A percentile compares a stretch with the other conserved stretches of the same genome.
These are phyloP conservation scores for Pterocarpus santalinus DNA, from an alignment of 306 rosid species.

Conservation along the genomic window DNA sequence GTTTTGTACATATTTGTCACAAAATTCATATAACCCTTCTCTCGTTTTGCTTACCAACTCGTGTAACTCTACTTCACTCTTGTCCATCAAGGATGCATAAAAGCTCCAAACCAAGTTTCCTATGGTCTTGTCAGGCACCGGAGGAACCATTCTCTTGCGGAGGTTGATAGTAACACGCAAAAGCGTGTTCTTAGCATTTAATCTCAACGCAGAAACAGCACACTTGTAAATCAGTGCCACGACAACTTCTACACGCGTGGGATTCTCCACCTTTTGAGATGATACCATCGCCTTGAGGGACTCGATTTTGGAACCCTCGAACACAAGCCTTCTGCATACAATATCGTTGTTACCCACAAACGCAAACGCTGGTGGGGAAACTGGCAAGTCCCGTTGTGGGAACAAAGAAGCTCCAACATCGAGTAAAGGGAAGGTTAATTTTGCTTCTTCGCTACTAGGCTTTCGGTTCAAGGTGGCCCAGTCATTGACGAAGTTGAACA, in stretches of 20 bases:
- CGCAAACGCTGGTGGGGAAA: conserved; percentile 3
- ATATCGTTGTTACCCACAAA: not conserved
- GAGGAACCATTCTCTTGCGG: conserved; percentile 45
- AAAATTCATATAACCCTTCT: conserved; percentile 32
- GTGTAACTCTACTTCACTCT: conserved; percentile 8
- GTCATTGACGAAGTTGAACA: conserved; percentile 49
- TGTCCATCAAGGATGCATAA: not conserved
- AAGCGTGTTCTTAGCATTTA: not conserved
- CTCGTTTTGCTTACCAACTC: conserved; percentile 45
- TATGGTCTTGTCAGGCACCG: conserved; percentile 27
- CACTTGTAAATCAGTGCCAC: conserved; percentile 29
- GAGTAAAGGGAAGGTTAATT: not conserved
- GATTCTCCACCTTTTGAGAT: not conserved
- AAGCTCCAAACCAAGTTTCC: conserved; percentile 43
- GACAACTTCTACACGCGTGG: not conserved
- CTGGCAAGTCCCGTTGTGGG: conserved; percentile 32
- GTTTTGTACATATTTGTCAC: conserved; percentile 19
- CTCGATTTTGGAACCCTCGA: conserved; percentile 38
- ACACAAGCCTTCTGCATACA: conserved; percentile 45
- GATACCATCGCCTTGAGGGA: conserved; percentile 31
- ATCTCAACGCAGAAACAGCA: conserved; percentile 34
- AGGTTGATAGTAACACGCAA: not conserved
- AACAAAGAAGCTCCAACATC: not conserved
- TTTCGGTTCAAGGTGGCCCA: conserved; percentile 53
- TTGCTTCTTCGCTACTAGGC: not conserved